phyloP scores from a whole-genome alignment of 208 protist species.

The Trypanosoma cruzi region DNA sequence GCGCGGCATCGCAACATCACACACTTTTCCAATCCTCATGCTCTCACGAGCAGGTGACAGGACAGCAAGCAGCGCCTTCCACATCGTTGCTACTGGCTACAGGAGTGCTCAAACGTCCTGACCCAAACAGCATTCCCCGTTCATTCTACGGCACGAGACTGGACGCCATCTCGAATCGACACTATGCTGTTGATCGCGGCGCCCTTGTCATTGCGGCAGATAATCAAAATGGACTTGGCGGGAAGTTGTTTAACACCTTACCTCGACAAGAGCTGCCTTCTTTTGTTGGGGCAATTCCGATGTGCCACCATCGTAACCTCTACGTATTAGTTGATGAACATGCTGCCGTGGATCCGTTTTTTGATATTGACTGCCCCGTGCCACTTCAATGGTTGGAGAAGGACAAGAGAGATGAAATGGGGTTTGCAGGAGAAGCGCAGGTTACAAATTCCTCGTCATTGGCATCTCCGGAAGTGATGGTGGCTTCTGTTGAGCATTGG shows the following conservation, averaged over 20 bases:
- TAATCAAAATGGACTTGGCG: constrained; percentile 40
- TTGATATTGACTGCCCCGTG: constrained; percentile 75
- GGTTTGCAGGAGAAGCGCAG: not conserved
- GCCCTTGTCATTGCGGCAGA: constrained; percentile 58
- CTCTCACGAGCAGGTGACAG: not conserved
- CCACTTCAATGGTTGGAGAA: constrained; percentile 11
- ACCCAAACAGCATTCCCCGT: constrained; percentile 38
- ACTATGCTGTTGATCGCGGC: constrained; percentile 46
- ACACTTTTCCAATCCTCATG: not conserved
- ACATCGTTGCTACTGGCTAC: not conserved
- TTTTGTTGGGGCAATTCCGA: constrained; percentile 61
- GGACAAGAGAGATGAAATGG: not conserved
- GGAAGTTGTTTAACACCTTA: constrained; percentile 78
- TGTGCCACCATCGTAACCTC: constrained; percentile 52
- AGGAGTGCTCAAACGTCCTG: constrained; percentile 27
- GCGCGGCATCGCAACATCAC: constrained; percentile 31
- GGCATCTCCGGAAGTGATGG: not conserved
- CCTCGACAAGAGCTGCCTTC: constrained; percentile 29
- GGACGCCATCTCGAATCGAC: constrained; percentile 53
- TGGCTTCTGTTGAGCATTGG: constrained; percentile 39
- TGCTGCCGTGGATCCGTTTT: constrained; percentile 76
- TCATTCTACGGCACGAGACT: constrained; percentile 69
- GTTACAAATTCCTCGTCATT: not conserved
- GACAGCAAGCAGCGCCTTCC: not conserved
- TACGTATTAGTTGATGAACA: constrained; percentile 81